Conservation (phyloP, 352 stramenopile species). For the Globisporangium recalcitrans region DNA sequence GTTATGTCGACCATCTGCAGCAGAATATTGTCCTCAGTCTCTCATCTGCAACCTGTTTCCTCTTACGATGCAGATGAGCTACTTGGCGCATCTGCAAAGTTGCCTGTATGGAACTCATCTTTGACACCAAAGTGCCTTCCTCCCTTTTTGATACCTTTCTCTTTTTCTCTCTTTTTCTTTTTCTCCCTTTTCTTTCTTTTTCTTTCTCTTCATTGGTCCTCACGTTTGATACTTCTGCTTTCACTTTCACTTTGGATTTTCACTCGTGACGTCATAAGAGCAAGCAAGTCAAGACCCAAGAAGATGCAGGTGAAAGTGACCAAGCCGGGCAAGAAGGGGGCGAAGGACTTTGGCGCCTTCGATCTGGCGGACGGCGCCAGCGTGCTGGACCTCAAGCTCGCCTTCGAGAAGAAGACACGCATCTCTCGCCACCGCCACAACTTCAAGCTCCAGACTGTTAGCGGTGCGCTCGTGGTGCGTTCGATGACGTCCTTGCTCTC, state of each 20-base stretch:
- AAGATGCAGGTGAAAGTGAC: constrained; percentile 66
- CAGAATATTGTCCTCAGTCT: too few species aligned
- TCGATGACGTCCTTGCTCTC: neutral
- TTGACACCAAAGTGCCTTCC: too few species aligned
- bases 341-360: constrained; percentile 52
- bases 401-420: constrained; percentile 44
- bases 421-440: constrained; percentile 57
- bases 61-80: too few species aligned
- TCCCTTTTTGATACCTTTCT: too few species aligned
- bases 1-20: too few species aligned
- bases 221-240: neutral
- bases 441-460: constrained; percentile 44
- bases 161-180: too few species aligned
- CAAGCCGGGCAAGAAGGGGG: constrained; percentile 41
- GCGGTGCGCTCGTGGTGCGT: constrained; percentile 25
- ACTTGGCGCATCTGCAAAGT: too few species aligned
- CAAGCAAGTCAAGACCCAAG: neutral
- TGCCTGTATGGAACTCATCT: too few species aligned
- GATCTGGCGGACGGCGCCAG: constrained; percentile 32
- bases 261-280: constrained; percentile 11
- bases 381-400: constrained; percentile 46
- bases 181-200: too few species aligned
- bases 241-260: constrained; percentile 8
- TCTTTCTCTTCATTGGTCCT: too few species aligned
- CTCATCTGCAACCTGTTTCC: too few species aligned